phyloP scores from a whole-genome alignment of 2,329 filamentous ascomycete genomes.

The Seiridium unicorne region DNA sequence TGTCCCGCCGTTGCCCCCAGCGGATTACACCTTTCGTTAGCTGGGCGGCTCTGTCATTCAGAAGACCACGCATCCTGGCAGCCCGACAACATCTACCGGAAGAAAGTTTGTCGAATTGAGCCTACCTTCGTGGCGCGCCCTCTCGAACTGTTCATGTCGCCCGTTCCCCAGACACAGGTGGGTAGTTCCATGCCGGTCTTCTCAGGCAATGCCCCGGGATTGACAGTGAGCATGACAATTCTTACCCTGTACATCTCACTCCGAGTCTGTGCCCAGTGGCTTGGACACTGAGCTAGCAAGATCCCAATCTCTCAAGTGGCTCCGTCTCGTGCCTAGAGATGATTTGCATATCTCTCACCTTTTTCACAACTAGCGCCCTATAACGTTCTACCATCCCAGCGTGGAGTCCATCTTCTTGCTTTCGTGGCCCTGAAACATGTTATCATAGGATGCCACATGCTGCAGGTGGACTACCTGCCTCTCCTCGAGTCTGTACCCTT shows the following conservation, averaged over 20 bases:
- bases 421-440: conserved; percentile 4
- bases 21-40: neutral
- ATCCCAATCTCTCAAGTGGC: neutral
- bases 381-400: conserved; percentile 4
- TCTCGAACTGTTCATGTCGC: neutral
- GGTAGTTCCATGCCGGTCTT: neutral
- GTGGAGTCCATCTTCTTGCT: neutral
- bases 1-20: conserved; percentile 1
- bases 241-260: neutral
- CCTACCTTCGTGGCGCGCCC: no score
- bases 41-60: conserved; percentile 5
- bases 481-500: conserved; percentile 1
- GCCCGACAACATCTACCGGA: neutral
- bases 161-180: neutral
- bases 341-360: conserved; percentile 5
- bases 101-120: no score
- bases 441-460: conserved; percentile 10
- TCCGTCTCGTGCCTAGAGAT: neutral
- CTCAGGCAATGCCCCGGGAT: neutral
- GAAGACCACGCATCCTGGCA: conserved; percentile 2
- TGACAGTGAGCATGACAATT: neutral
- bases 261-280: neutral
- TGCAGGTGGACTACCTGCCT: conserved; percentile 10
- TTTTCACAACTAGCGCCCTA: neutral
- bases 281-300: neutral